These are phyloP conservation scores for Neobulgaria alba DNA, from an alignment of 2,329 filamentous ascomycete genomes.

Conservation along the genomic window DNA sequence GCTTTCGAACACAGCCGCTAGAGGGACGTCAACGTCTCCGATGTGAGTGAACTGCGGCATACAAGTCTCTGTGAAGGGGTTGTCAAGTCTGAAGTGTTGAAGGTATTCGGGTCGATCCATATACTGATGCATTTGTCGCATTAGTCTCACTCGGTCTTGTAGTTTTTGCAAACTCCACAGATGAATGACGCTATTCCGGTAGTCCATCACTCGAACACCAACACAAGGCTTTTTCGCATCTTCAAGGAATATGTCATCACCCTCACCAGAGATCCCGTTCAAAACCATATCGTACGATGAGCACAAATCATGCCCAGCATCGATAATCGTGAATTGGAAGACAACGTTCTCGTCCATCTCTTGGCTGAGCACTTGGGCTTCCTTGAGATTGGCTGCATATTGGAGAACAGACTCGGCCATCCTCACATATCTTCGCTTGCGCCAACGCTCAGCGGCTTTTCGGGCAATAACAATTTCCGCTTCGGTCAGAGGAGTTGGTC, in stretches of 20 bases:
- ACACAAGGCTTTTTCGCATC: slow-evolving; percentile 82
- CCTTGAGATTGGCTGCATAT: slow-evolving; percentile 79
- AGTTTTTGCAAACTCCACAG: slow-evolving; percentile 94
- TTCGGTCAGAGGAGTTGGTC: slow-evolving; percentile 45
- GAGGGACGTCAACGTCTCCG: slow-evolving; percentile 85
- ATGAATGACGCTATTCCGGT: slow-evolving; percentile 75
- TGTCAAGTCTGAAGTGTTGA: slow-evolving; percentile 84
- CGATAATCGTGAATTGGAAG: slow-evolving; percentile 91
- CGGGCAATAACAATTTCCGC: slow-evolving; percentile 65
- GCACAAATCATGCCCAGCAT: slow-evolving; percentile 76
- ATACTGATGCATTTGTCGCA: slow-evolving; percentile 97
- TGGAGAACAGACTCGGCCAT: slow-evolving; percentile 92
- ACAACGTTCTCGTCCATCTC: slow-evolving; percentile 87
- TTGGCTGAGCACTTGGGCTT: slow-evolving; percentile 96
- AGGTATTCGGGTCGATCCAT: slow-evolving; percentile 91
- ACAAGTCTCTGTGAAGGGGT: slow-evolving; percentile 84
- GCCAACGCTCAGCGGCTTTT: slow-evolving; percentile 65
- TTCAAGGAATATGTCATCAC: slow-evolving; percentile 73
- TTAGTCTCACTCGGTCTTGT: slow-evolving; percentile 74
- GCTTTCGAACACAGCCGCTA: slow-evolving; percentile 88
- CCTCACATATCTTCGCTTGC: slow-evolving; percentile 74
- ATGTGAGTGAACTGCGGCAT: slow-evolving; percentile 89
- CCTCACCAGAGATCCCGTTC: slow-evolving; percentile 80
- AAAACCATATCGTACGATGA: slow-evolving; percentile 96
- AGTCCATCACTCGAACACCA: slow-evolving; percentile 83